phyloP scores from a whole-genome alignment of 179 eudicot species.

The Pouteria campechiana region DNA sequence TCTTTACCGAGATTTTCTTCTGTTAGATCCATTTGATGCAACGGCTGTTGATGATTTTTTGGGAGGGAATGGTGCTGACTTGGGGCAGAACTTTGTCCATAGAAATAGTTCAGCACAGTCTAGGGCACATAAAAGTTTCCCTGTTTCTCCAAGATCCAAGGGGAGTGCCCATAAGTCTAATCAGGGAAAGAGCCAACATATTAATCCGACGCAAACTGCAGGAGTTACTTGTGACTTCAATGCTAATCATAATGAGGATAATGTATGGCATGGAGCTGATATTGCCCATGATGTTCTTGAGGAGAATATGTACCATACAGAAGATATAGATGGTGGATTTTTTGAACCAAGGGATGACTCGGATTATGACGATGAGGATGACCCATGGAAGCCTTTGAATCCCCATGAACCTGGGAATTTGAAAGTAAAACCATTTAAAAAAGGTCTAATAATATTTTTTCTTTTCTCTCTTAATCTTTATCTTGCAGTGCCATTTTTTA shows the following conservation, averaged over 20 bases:
- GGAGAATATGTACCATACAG: constrained; percentile 25
- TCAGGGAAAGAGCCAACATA: constrained; percentile 29
- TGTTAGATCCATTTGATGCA: constrained; percentile 71
- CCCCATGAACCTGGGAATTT: constrained; percentile 87
- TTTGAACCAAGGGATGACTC: constrained; percentile 43
- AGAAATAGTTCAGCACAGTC: constrained; percentile 42
- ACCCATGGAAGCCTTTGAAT: constrained; percentile 92
- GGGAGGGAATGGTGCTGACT: constrained; percentile 32
- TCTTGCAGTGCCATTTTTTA: not conserved
- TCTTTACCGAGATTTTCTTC: constrained; percentile 70
- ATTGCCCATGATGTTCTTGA: constrained; percentile 18
- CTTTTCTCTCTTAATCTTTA: constrained; percentile 1
- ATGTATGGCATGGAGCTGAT: constrained; percentile 27
- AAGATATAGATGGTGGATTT: constrained; percentile 36
- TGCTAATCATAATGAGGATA: constrained; percentile 12
- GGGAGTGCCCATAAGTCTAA: constrained; percentile 45
- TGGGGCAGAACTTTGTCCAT: constrained; percentile 22
- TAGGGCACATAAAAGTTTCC: constrained; percentile 58
- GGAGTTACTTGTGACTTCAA: constrained; percentile 15
- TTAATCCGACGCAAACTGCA: constrained; percentile 18
- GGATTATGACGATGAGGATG: constrained; percentile 48
- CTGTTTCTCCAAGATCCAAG: constrained; percentile 50
- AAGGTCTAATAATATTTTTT: constrained; percentile 30
- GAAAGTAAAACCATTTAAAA: constrained; percentile 74
- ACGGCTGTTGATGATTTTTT: constrained; percentile 42